Conservation (phyloP, 2,329 filamentous ascomycete species). For the Xylaria hypoxylon region DNA sequence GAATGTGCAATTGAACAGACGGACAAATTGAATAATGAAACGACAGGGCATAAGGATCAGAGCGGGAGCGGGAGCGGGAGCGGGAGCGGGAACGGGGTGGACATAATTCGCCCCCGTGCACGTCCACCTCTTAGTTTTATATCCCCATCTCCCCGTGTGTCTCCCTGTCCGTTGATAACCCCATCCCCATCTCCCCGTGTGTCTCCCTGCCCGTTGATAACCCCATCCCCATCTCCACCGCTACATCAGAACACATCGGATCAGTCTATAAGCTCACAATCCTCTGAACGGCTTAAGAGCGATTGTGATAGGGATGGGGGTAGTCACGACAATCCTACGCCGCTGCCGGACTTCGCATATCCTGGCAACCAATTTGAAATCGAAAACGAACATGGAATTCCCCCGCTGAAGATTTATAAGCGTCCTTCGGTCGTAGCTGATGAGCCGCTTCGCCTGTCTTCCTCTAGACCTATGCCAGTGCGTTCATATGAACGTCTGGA, state of each 20-base stretch:
- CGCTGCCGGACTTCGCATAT: not conserved
- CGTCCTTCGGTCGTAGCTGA: slow-evolving; percentile 51
- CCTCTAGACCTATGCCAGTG: slow-evolving; percentile 45
- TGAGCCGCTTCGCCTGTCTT: slow-evolving; percentile 56
- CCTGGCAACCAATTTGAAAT: too few species aligned
- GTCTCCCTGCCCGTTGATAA: not conserved
- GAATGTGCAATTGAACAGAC: not conserved
- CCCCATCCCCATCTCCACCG: not conserved
- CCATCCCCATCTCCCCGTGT: not conserved
- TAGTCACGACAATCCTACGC: not conserved
- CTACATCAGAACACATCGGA: slow-evolving; percentile 7
- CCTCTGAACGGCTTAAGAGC: not conserved
- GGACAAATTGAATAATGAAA: not conserved
- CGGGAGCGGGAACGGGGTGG: not conserved
- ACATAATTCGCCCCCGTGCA: not conserved
- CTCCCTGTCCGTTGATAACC: not conserved
- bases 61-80: not conserved
- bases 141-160: not conserved
- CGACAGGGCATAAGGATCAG: too few species aligned
- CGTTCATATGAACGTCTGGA: not conserved
- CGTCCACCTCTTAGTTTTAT: slow-evolving; percentile 8
- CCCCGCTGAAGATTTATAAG: slow-evolving; percentile 32
- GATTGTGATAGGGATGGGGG: not conserved
- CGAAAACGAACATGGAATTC: not conserved
- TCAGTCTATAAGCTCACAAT: slow-evolving; percentile 11